phyloP scores from a whole-genome alignment of 345 rosid species.

The Salix suchowensis region DNA sequence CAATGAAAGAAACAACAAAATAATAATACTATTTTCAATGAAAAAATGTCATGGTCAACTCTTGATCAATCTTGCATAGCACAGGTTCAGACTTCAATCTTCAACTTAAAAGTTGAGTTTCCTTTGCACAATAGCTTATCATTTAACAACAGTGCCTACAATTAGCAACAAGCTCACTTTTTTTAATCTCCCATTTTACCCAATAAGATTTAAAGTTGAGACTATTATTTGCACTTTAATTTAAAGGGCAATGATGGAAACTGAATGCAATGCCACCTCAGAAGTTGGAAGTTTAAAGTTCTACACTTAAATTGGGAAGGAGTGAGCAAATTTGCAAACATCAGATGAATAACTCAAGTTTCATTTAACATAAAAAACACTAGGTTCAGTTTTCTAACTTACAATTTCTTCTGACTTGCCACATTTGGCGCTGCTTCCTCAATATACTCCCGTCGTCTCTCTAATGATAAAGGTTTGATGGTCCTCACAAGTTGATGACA shows the following conservation, averaged over 20 bases:
- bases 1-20: background rate
- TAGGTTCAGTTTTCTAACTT: slow-evolving; percentile 23
- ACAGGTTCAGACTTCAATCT: background rate
- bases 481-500: slow-evolving; percentile 76
- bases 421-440: slow-evolving; percentile 62
- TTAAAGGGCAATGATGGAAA: too few species aligned
- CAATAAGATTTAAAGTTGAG: too few species aligned
- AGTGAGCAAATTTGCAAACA: background rate
- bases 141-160: background rate
- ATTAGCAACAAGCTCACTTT: background rate
- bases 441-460: slow-evolving; percentile 51
- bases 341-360: background rate
- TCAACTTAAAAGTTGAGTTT: background rate
- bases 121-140: background rate
- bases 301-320: background rate
- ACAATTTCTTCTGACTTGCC: slow-evolving; percentile 62
- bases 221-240: too few species aligned
- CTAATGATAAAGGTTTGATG: slow-evolving; percentile 64
- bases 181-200: too few species aligned
- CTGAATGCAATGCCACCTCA: too few species aligned
- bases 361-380: background rate
- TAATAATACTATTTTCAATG: too few species aligned
- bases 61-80: slow-evolving; percentile 5
- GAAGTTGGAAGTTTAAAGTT: too few species aligned
- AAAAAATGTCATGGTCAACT: background rate